A percentile compares a stretch with the other conserved stretches of the same genome.
Conservation (phyloP, 225 moss, liverwort and hornwort genomes). For the Pseudoscleropodium purum region DNA sequence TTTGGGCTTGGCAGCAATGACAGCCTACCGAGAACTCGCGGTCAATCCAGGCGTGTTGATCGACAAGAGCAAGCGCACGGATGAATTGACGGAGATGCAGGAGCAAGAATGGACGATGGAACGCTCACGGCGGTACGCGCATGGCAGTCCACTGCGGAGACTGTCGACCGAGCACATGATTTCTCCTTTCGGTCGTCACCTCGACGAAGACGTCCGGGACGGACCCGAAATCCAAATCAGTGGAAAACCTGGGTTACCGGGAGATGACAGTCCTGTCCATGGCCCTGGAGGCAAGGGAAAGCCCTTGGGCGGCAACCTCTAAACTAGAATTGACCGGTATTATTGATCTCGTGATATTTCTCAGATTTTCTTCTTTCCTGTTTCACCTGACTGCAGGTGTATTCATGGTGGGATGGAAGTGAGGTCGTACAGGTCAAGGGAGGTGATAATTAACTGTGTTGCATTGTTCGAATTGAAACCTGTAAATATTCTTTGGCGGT, state of each 20-base stretch:
- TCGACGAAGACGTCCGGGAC: conserved; percentile 22
- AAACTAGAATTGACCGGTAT: background rate
- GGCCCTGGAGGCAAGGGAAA: background rate
- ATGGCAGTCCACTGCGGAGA: conserved; percentile 23
- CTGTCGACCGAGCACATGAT: conserved; percentile 9
- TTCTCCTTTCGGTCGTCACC: conserved; percentile 42
- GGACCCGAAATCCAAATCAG: background rate
- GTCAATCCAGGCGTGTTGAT: conserved; percentile 31
- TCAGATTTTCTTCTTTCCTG: background rate
- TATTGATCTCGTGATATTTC: background rate
- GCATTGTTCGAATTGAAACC: background rate
- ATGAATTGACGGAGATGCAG: conserved; percentile 18
- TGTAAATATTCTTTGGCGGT: background rate
- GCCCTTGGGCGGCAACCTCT: background rate
- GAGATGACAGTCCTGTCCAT: conserved; percentile 23
- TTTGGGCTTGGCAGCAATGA: conserved; percentile 20
- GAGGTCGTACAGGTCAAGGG: background rate
- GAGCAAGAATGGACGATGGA: conserved; percentile 30
- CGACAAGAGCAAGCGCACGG: conserved; percentile 35
- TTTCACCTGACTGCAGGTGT: background rate
- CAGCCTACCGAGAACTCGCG: conserved; percentile 25
- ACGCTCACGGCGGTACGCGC: conserved; percentile 17
- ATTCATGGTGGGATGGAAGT: background rate
- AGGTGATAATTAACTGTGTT: background rate
- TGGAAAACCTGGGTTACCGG: conserved; percentile 6